Base-by-base conservation (phyloP, 2,329 filamentous ascomycete genomes). In the Diaporthe longicolla region DNA sequence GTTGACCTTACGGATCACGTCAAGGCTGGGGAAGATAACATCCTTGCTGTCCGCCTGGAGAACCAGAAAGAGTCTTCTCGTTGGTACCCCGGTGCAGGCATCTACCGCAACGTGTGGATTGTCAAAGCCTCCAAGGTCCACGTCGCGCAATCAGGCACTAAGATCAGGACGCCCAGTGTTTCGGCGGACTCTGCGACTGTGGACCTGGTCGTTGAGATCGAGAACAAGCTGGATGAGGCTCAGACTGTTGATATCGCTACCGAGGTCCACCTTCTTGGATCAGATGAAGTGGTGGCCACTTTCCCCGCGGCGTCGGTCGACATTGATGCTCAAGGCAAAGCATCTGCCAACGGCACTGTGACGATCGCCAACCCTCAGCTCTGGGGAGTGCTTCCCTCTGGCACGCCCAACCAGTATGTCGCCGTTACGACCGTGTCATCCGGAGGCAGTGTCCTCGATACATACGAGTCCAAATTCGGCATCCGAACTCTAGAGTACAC, bases 21-120 rank as follows among this genome's bases (percentile, higher is more conserved):
- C 4, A 79, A 80, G 66, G 69, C 75, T 1, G 83, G 82, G 9
- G 74, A 77, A 1, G 79, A 80, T 13, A 87, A 89, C 69, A 74
- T 81, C 32, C 79, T 89, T 0, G 87, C 87, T 2, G 86, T 89
- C 54, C 84, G 88, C 0, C 76, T 89, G 1, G 87, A 89, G 50
- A 88, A 89, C 74, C 81, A 84, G 0, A 40, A 84, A 0, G 82
- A 87, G 19, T 86, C 83, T 3, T 87, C 87, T 2, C 84, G 88
- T 1, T 89, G 87, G 87, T 89, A 89, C 73, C 87, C 88, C 4
- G 87, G 88, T 11, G 87, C 82, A 13, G 88, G 88, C 1, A 81
- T 90, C 19, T 89, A 89, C 77, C 84, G 87, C 3, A 88, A 89
- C 73, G 82, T 89, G 9, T 90, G 87, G 88, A 82, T 90, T 15